Conservation (phyloP, 75 land plant genomes). For the Azolla pinnata region DNA sequence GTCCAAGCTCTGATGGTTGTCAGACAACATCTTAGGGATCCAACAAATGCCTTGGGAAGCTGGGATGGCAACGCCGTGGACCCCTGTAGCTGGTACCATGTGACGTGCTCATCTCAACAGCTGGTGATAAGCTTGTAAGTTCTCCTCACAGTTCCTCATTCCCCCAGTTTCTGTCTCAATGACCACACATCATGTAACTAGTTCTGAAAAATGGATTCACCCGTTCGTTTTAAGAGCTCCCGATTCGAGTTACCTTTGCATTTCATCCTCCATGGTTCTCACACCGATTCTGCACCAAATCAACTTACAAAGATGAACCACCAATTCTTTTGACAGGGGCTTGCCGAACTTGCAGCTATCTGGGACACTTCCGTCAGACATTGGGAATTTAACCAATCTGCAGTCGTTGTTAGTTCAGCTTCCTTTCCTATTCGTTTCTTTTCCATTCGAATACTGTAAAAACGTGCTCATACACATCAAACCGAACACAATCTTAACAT, state of each 20-base stretch:
- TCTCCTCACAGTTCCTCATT: too few species aligned
- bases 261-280: too few species aligned
- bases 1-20: slow-evolving; percentile 53
- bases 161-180: too few species aligned
- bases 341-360: slow-evolving; percentile 66
- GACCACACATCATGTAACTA: too few species aligned
- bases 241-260: too few species aligned
- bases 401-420: slow-evolving; percentile 49
- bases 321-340: slow-evolving; percentile 49
- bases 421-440: neutral
- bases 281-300: too few species aligned
- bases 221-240: too few species aligned
- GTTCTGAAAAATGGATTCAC: too few species aligned
- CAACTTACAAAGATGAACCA: too few species aligned
- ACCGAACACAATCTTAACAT: too few species aligned
- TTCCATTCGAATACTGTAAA: neutral
- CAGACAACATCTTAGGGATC: slow-evolving; percentile 48
- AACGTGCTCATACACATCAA: too few species aligned
- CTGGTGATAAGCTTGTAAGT: slow-evolving; percentile 68
- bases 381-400: slow-evolving; percentile 76
- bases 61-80: slow-evolving; percentile 83
- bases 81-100: slow-evolving; percentile 80
- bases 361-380: slow-evolving; percentile 59
- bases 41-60: slow-evolving; percentile 57
- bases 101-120: slow-evolving; percentile 54